phyloP scores from a whole-genome alignment of 1,284 basidiomycete species.

The Ustilago nuda region DNA sequence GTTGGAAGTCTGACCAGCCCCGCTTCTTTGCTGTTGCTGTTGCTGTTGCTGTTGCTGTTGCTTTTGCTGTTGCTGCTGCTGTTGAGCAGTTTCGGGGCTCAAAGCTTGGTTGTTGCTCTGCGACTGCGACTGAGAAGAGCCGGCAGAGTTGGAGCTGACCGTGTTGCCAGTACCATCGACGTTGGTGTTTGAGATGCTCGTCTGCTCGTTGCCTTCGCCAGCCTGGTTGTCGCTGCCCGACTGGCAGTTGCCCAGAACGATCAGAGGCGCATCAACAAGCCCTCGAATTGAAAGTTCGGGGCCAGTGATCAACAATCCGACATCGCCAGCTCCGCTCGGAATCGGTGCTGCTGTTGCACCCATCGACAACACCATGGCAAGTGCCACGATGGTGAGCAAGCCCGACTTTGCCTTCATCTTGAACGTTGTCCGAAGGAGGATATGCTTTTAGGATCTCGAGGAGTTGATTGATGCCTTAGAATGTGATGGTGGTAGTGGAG shows the following conservation, averaged over 20 bases:
- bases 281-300: constrained; percentile 19
- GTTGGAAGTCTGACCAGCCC: background rate
- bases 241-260: constrained; percentile 38
- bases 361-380: constrained; percentile 13
- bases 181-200: constrained; percentile 26
- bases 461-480: background rate
- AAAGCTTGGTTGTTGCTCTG: constrained; percentile 18
- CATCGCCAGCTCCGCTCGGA: background rate
- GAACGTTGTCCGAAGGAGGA: background rate
- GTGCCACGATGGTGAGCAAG: constrained; percentile 12
- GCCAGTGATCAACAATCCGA: background rate
- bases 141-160: constrained; percentile 29
- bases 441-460: background rate
- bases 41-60: background rate
- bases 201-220: constrained; percentile 28
- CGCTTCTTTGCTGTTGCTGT: background rate
- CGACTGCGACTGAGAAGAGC: constrained; percentile 24
- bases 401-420: constrained; percentile 14
- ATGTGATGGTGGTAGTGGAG: background rate
- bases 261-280: constrained; percentile 23
- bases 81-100: background rate
- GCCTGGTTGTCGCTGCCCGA: constrained; percentile 27
- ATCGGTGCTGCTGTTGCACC: constrained; percentile 13
- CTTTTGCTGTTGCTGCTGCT: constrained; percentile 18
- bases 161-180: constrained; percentile 31